Evolutionary conservation across 2,329 filamentous ascomycete genomes (phyloP).

Genomic region (Lasiodiplodia theobromae): DNA sequence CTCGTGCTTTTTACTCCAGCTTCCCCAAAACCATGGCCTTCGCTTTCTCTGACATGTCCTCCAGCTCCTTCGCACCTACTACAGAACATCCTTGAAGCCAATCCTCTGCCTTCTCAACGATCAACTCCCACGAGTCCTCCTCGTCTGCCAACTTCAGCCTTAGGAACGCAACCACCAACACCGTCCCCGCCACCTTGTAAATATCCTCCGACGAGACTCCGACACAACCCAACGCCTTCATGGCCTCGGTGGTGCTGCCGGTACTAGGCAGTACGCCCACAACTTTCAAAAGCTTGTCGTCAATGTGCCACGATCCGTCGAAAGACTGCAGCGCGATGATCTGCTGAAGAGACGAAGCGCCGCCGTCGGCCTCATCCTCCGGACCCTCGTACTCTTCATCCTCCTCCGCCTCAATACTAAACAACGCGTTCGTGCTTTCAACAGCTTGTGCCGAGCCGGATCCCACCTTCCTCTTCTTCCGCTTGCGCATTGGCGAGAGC

Average conservation of each 20-base stretch:
- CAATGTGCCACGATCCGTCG: conserved; percentile 58
- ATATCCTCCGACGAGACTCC: conserved; percentile 28
- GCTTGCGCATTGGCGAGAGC: not conserved
- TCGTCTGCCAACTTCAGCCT: conserved; percentile 53
- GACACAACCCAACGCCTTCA: conserved; percentile 20
- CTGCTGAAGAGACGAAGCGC: conserved; percentile 43
- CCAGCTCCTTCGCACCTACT: conserved; percentile 10
- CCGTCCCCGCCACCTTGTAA: conserved; percentile 44
- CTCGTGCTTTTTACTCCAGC: not conserved
- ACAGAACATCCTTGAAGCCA: conserved; percentile 54
- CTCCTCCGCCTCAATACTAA: not conserved
- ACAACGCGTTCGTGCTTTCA: not conserved
- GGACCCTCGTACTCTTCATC: not conserved
- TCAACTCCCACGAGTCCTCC: conserved; percentile 68
- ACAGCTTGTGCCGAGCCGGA: too few species aligned
- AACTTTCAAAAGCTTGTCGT: conserved; percentile 27
- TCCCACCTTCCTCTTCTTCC: not conserved
- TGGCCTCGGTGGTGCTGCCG: too few species aligned
- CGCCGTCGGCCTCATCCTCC: not conserved
- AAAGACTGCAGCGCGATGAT: conserved; percentile 65
- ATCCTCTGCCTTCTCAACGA: conserved; percentile 64
- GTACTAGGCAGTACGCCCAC: conserved; percentile 31
- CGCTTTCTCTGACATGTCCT: conserved; percentile 13
- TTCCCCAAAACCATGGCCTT: not conserved
- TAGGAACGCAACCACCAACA: conserved; percentile 58